Conservation (phyloP, 192 early-diverging fungal species). For the Spizellomyces sp. region DNA sequence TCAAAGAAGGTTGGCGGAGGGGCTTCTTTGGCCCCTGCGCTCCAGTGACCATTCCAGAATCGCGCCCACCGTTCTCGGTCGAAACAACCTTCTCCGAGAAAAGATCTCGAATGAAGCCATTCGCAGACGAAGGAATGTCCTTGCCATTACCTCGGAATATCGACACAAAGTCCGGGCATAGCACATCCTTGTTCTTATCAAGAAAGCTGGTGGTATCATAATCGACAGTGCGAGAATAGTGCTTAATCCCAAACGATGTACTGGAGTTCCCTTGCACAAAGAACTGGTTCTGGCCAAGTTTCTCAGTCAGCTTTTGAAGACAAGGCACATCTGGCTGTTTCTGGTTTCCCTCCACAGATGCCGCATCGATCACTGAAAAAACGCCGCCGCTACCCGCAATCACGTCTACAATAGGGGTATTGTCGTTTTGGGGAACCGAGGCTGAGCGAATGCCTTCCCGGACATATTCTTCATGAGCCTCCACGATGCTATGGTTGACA, state of each 20-base stretch:
- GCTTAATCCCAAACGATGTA: slow-evolving; percentile 70
- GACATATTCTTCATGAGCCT: slow-evolving; percentile 51
- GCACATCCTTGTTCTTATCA: slow-evolving; percentile 73
- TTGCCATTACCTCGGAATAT: slow-evolving; percentile 65
- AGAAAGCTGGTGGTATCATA: slow-evolving; percentile 82
- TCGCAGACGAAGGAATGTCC: slow-evolving; percentile 56
- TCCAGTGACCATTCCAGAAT: slow-evolving; percentile 71
- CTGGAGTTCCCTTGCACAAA: slow-evolving; percentile 16
- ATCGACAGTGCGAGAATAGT: slow-evolving; percentile 71
- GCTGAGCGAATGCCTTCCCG: slow-evolving; percentile 59
- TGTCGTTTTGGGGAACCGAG: slow-evolving; percentile 40
- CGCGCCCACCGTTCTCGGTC: slow-evolving; percentile 73
- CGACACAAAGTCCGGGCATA: slow-evolving; percentile 79
- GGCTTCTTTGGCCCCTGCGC: slow-evolving; percentile 77
- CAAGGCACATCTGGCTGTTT: slow-evolving; percentile 12
- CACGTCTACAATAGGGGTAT: slow-evolving; percentile 56
- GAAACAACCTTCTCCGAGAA: slow-evolving; percentile 74
- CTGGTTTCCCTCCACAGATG: background rate
- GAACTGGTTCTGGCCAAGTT: slow-evolving; percentile 19
- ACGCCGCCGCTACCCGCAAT: slow-evolving; percentile 47
- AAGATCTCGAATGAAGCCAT: slow-evolving; percentile 73
- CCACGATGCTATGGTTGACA: slow-evolving; percentile 57
- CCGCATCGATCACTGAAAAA: slow-evolving; percentile 31
- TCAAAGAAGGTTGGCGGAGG: slow-evolving; percentile 68
- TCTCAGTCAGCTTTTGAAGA: slow-evolving; percentile 23